A percentile compares a stretch with the other conserved stretches of the same genome.
phyloP scores from a whole-genome alignment of 805 yeast genomes.

The Blastobotrys peoriensis region DNA sequence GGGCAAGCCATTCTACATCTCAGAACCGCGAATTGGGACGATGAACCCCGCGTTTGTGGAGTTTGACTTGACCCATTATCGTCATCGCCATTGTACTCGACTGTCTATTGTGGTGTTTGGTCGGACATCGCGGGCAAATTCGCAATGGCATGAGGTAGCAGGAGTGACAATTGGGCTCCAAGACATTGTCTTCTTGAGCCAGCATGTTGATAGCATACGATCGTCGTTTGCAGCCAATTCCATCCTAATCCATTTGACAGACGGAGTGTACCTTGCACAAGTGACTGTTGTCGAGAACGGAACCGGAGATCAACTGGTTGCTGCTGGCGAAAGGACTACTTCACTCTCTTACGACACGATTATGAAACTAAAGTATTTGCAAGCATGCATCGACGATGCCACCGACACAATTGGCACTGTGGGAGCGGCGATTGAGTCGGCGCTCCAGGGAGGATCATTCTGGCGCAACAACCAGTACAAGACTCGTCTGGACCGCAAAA shows the following conservation, averaged over 20 bases:
- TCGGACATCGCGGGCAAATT: background rate
- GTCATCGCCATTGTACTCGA: conserved; percentile 8
- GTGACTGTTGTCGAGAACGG: background rate
- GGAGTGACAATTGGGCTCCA: conserved; percentile 10
- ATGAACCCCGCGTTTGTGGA: conserved; percentile 22
- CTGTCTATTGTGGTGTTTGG: conserved; percentile 17
- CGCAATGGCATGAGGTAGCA: conserved; percentile 9
- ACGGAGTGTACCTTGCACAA: conserved; percentile 18
- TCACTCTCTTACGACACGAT: conserved; percentile 23
- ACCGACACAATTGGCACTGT: conserved; percentile 18
- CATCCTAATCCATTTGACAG: conserved; percentile 15
- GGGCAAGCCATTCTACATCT: conserved; percentile 17
- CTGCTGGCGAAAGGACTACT: background rate
- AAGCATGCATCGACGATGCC: conserved; percentile 27
- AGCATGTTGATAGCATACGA: conserved; percentile 13
- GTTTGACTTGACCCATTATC: conserved; percentile 13
- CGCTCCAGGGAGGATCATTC: conserved; percentile 8
- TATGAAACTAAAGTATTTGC: conserved; percentile 26
- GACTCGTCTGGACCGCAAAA: conserved; percentile 8
- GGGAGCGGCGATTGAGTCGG: conserved; percentile 13
- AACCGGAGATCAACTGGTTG: background rate
- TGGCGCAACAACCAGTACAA: conserved; percentile 1
- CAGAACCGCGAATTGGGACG: conserved; percentile 16
- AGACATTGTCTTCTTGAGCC: conserved; percentile 17
- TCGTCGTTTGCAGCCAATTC: conserved; percentile 15